Evolutionary conservation across 495 filamentous ascomycete species (phyloP).

Genomic region (Darksidea phi): DNA sequence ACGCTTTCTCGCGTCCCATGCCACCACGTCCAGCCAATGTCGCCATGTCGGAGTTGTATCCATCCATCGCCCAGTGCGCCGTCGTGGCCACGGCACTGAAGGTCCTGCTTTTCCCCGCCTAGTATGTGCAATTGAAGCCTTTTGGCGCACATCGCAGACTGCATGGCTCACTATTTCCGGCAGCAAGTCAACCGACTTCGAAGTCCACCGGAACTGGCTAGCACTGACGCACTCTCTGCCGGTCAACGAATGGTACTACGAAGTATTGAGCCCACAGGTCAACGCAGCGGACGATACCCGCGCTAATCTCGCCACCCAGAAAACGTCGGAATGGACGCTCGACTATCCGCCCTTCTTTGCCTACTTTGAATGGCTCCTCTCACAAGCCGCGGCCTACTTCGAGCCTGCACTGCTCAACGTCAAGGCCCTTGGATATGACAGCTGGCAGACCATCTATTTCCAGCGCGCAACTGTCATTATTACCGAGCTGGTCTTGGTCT

Average conservation of each 20-base stretch:
- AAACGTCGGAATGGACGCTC: slow-evolving; percentile 97
- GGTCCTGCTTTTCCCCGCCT: slow-evolving; percentile 89
- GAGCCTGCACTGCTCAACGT: slow-evolving; percentile 82
- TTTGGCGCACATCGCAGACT: slow-evolving; percentile 4
- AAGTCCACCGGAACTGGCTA: slow-evolving; percentile 97
- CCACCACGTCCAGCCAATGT: slow-evolving; percentile 19
- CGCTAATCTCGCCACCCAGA: slow-evolving; percentile 45
- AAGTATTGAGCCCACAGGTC: slow-evolving; percentile 50
- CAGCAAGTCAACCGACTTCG: slow-evolving; percentile 99
- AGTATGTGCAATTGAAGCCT: slow-evolving; percentile 59
- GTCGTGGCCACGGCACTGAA: slow-evolving; percentile 87
- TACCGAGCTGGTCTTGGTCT: slow-evolving; percentile 80
- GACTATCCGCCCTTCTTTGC: slow-evolving; percentile 99
- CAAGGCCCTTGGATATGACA: slow-evolving; percentile 78
- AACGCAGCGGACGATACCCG: not conserved
- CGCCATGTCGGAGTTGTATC: slow-evolving; percentile 78
- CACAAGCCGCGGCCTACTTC: slow-evolving; percentile 70
- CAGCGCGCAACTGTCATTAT: slow-evolving; percentile 82
- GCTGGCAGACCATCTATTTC: slow-evolving; percentile 90
- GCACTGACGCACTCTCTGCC: slow-evolving; percentile 89
- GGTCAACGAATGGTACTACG: slow-evolving; percentile 88
- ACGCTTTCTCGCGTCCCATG: slow-evolving; percentile 13
- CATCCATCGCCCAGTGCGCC: slow-evolving; percentile 82
- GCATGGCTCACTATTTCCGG: slow-evolving; percentile 19
- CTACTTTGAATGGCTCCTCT: slow-evolving; percentile 91